Evolutionary conservation across 2,329 filamentous ascomycete genomes (phyloP), one percentile per base, ranked within the genome.

Genomic region (Colletotrichum eleusines): DNA sequence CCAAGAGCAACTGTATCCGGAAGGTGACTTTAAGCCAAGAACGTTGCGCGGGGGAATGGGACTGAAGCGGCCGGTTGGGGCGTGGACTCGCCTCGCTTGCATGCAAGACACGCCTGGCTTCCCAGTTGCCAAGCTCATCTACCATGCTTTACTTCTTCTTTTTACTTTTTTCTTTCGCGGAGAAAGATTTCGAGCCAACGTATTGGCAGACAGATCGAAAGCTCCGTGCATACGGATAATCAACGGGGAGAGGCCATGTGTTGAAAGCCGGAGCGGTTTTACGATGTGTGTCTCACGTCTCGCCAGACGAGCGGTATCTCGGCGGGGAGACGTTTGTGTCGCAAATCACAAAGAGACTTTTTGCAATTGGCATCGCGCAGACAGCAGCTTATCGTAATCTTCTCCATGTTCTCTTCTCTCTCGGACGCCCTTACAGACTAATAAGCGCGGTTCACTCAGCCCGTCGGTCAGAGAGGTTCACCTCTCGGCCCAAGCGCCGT

Each of bases 21-120:
- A 66, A 69, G 62, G 62, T 69, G 54, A 66, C 62, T 54, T 66
- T 60, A 42, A 33, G 66, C 66, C 66, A 66, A 69, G 66, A 59
- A 26, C 18, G n/a, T 42, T 42, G 66, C 38, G 66, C 46, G 62
- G 66, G 62, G 62, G 11, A 69, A 44, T 23, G 35, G 11, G 9
- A 40, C 38, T 54, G 59, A 68, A 40, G 40, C 9, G 18, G 66
- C 51, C 31, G 35, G 31, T 48, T 23, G n/a, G n/a, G n/a, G n/a
- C n/a, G n/a, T n/a, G n/a, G n/a, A n/a, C 26, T 33, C 31, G 42
- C 16, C 42, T 57, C 7, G 18, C 51, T 50, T 28, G 66, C 60
- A 42, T 42, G 7, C 26, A 35, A 35, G n/a, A 26, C 6, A 65
- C 50, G 42, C 53, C 53, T 16, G 54, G 54, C 6, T 38, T 38